Evolutionary conservation across 2,329 filamentous ascomycete species (phyloP), one percentile per base, ranked within the genome.

Genomic region (Trichoderma simmonsii): DNA sequence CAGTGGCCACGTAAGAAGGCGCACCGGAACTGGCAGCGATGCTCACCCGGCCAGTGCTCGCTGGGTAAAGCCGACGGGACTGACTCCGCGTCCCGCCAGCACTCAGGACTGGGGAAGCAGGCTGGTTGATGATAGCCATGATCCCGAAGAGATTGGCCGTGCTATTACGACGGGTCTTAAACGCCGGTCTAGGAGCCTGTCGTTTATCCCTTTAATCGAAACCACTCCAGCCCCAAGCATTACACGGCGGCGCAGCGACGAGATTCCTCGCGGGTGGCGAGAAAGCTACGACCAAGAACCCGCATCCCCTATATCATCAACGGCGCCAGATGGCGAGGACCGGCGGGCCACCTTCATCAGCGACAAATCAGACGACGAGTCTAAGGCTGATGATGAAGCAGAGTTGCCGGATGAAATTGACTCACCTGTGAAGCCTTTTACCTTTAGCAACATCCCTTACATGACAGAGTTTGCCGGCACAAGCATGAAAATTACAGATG

Each of bases 11-110:
- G 43, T 51, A 28, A 56, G 69, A 26, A 70, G 60, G 21, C 62
- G 72, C 21, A 65, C 63, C 15, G 68, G 54, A 61, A 71, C 68
- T 28, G 60, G 43, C 6, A 72, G 59, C 9, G 73, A 68, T 30
- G 51, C 60, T 24, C 72, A 67, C 34, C 72, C 69, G 15, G 61
- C 76, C 8, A 77, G 76, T 39, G 75, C 77, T 4, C 74, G 74
- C 24, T 77, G 74, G 74, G 80, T 79, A 12, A 85, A 86, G 71
- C 82, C 87, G 74, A 83, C 82, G 2, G 89, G 89, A 0, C 81
- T 91, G 59, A 88, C 88, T 3, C 89, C 89, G 0, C 84, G 89
- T 48, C 89, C 89, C 24, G 88, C 87, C n/a, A 91, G 88, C 76
- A 85, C 84, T 7, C 88, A 90, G 57, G 88, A 83, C 7, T 85